Conservation (phyloP, 2,329 filamentous ascomycete species). For the Monosporascus ibericus region DNA sequence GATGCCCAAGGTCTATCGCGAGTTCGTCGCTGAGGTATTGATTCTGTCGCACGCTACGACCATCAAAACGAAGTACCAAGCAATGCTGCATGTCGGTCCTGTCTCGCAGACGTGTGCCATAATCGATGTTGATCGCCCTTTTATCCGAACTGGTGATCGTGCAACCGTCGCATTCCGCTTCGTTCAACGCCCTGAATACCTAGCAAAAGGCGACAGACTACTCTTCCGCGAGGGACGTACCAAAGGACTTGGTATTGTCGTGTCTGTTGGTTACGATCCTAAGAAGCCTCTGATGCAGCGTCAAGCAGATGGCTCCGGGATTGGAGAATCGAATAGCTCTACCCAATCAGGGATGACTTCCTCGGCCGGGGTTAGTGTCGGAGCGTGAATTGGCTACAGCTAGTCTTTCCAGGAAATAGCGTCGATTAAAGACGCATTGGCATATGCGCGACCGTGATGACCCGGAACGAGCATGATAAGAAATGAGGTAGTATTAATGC, state of each 20-base stretch:
- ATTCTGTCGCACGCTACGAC: slow-evolving; percentile 95
- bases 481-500: too few species aligned
- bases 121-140: slow-evolving; percentile 93
- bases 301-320: slow-evolving; percentile 7
- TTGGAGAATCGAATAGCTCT: slow-evolving; percentile 7
- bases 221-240: slow-evolving; percentile 92
- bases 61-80: slow-evolving; percentile 94
- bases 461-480: neutral
- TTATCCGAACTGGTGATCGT: slow-evolving; percentile 91
- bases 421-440: neutral
- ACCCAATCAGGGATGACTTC: slow-evolving; percentile 8
- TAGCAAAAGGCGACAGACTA: slow-evolving; percentile 81
- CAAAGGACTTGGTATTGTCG: slow-evolving; percentile 92
- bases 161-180: slow-evolving; percentile 92
- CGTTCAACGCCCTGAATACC: slow-evolving; percentile 87
- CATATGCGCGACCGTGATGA: too few species aligned
- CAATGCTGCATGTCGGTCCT: slow-evolving; percentile 94
- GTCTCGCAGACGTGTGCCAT: slow-evolving; percentile 95
- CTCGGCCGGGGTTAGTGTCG: slow-evolving; percentile 12
- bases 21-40: slow-evolving; percentile 81
- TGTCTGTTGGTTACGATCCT: slow-evolving; percentile 80
- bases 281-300: slow-evolving; percentile 33
- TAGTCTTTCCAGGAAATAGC: neutral
- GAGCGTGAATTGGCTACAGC: slow-evolving; percentile 5
- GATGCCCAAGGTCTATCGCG: slow-evolving; percentile 62